These are phyloP conservation scores for Coffea eugenioides DNA, from an alignment of 257 asterid species.

Conservation along the genomic window DNA sequence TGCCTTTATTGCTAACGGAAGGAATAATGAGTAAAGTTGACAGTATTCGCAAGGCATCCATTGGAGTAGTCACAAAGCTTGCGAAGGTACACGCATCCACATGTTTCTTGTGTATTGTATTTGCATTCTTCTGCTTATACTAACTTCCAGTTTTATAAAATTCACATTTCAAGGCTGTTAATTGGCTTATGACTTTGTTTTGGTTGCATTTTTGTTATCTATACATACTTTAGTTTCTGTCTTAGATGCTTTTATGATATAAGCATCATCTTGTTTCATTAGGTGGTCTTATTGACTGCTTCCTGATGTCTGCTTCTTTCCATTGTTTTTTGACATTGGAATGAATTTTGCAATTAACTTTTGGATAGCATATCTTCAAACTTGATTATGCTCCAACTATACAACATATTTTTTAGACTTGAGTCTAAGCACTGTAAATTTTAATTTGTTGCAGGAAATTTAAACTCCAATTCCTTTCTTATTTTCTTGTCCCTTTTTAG, in stretches of 20 bases:
- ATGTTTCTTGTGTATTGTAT: neutral
- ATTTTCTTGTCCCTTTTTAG: neutral
- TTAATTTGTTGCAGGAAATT: neutral
- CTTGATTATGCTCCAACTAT: neutral
- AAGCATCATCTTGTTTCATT: neutral
- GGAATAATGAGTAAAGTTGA: slow-evolving; percentile 97
- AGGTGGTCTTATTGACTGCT: neutral
- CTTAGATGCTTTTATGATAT: neutral
- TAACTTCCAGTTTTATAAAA: neutral
- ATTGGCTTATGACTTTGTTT: neutral
- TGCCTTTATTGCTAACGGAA: slow-evolving; percentile 83
- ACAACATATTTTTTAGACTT: neutral
- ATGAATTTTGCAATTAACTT: neutral
- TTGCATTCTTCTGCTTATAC: neutral
- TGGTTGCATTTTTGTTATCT: neutral
- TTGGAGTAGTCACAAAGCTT: slow-evolving; percentile 77
- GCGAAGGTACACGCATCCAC: slow-evolving; percentile 58
- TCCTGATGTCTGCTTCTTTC: neutral
- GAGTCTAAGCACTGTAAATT: neutral
- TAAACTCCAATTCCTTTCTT: neutral
- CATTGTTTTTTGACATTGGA: neutral
- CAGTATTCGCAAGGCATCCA: slow-evolving; percentile 87
- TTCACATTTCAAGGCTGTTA: neutral
- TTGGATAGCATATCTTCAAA: neutral
- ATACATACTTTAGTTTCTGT: neutral